Evolutionary conservation across 176 grass and related monocot genomes (phyloP), one percentile per base, ranked within the genome.

Genomic region (Phragmites australis): DNA sequence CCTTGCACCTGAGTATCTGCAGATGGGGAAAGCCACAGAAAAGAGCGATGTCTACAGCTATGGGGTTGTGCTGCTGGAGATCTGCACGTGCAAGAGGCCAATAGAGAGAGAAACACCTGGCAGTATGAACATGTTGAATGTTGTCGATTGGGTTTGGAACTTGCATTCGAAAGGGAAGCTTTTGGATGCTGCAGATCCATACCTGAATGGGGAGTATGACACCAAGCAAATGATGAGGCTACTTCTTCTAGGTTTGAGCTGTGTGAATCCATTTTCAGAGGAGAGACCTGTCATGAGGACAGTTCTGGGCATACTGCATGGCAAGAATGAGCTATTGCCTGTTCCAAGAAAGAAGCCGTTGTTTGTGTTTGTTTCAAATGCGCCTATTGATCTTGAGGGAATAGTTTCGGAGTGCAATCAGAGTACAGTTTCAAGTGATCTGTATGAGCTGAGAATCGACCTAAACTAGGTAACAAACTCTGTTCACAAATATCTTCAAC

Each of bases 11-110:
- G 88, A 90, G 75, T 90, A 90, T 60, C 80, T 90, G 26, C 84
- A 80, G 60, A 83, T 79, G 61, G 88, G 88, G 25, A 83, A 82
- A 75, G 84, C 80, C 42, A 90, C 80, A 4, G 84, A 90, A 43
- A 90, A 90, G 81, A 83, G 74, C 13, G 88, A 90, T 86, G 69
- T 83, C 32, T 90, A 83, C 80, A 90, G 84, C 68, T 90, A 83
- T 80, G 88, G 84, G 27, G 80, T 90, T 67, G 88, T 90, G 46
- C 68, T 90, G 6, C 80, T 90, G 50, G 88, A 90, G 84, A 73
- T 90, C 56, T 90, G 88, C 79, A 87, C 80, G 0, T 62, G 80
- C 42, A 90, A 81, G 54, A 43, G 75, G 45, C 80, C 88, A 19
- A 87, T 90, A 42, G 76, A 83, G 30, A 79, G 26, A 49, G 75